Base-by-base conservation (phyloP, 257 asterid species). In the Eustoma russellianum region DNA sequence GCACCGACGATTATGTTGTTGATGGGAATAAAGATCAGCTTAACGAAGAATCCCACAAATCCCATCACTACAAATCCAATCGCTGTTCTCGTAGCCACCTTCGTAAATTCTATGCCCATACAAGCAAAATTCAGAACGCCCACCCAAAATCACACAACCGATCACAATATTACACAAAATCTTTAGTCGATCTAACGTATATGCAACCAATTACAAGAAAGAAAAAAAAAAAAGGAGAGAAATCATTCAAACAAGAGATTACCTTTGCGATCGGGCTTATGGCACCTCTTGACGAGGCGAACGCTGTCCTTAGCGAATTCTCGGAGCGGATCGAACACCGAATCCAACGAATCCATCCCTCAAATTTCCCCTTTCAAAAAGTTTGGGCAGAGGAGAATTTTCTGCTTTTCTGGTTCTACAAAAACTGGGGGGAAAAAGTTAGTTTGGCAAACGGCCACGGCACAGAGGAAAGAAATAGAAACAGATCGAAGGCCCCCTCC, bases 41-140 rank as follows among this genome's bases (percentile, higher is more conserved):
- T 69, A 52, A 69, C 67, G 35, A 69, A 69, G 50, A 69, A 69
- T 1, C 75, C 70, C 14, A 69, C 74, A 19, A 69, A 69, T 52
- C 70, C 70, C 74, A 69, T 69, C 47, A 69, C 70, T 1, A 69
- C 75, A 15, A 69, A 69, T 17, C 70, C 70, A 15, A 69, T 69
- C 12, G 74, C 70, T 28, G 74, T 69, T 5, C 70, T 61, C 28
- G 65, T 59, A 3, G 70, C 74, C 13, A 69, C 75, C 67, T 69
- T 69, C 19, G 70, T 52, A 28, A 69, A 69, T 54, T 69, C 75
- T 69, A 66, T 38, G 13, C 2, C 5, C 15, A 51, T 5, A 17
- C 15, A 24, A 16, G 0, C 52, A 28, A 43, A 41, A 62, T 5
- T 24, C 17, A 12, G n/a, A 15, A 48, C 6, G 34, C 8, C n/a